These are phyloP conservation scores for Spizellomyces sp. DNA, from an alignment of 192 early-diverging fungal genomes.

Conservation along the genomic window DNA sequence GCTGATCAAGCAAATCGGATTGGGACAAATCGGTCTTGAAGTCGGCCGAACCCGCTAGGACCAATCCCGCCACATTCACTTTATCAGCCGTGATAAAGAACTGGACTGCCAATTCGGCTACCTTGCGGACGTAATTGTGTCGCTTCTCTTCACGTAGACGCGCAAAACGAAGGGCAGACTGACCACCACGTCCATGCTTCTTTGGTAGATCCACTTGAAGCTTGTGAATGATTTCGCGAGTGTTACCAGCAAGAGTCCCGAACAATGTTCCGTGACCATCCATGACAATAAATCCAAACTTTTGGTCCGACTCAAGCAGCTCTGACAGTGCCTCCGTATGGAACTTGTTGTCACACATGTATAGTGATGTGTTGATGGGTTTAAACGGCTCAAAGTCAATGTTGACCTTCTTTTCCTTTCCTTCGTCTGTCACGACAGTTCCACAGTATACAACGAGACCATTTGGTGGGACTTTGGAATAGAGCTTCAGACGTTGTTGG, in stretches of 20 bases:
- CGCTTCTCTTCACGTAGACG: slow-evolving; percentile 99
- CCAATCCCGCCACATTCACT: slow-evolving; percentile 81
- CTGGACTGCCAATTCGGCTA: slow-evolving; percentile 95
- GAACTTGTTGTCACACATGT: slow-evolving; percentile 95
- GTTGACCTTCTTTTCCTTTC: slow-evolving; percentile 99
- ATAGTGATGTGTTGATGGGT: slow-evolving; percentile 97
- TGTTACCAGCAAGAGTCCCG: slow-evolving; percentile 93
- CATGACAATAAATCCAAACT: slow-evolving; percentile 98
- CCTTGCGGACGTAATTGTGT: slow-evolving; percentile 98
- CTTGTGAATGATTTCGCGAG: slow-evolving; percentile 91
- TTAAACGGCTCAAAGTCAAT: slow-evolving; percentile 99
- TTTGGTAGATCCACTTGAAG: slow-evolving; percentile 97
- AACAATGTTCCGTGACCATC: slow-evolving; percentile 98
- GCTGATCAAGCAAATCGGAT: slow-evolving; percentile 95
- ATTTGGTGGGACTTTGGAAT: slow-evolving; percentile 88
- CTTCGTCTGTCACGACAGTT: slow-evolving; percentile 96
- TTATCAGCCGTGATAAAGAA: slow-evolving; percentile 95
- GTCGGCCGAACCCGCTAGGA: slow-evolving; percentile 98
- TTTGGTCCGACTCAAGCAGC: slow-evolving; percentile 90
- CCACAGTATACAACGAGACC: slow-evolving; percentile 90
- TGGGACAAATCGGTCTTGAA: slow-evolving; percentile 96
- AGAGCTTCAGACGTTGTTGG: slow-evolving; percentile 94
- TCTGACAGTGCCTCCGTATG: slow-evolving; percentile 92
- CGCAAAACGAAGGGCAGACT: slow-evolving; percentile 98
- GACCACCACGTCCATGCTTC: slow-evolving; percentile 99